These are phyloP conservation scores for Diaporthe aspalathi DNA, from an alignment of 2,329 filamentous ascomycete species.

Conservation along the genomic window DNA sequence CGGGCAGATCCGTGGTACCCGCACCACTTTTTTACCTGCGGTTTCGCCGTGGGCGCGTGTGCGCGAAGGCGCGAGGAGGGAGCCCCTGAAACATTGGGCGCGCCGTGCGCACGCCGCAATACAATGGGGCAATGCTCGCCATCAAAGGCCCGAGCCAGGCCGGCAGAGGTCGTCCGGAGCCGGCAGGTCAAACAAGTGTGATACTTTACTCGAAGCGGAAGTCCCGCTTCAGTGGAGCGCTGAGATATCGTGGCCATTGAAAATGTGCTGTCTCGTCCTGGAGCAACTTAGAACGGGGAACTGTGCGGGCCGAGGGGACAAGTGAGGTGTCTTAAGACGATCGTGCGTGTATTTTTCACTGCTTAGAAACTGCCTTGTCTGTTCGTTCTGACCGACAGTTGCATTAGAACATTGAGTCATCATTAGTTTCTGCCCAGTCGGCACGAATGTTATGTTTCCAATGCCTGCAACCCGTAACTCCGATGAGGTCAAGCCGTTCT, in stretches of 20 bases:
- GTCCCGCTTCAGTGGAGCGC: not conserved
- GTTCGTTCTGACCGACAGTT: no score
- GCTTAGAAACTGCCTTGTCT: no score
- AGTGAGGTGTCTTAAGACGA: no score
- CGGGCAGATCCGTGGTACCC: constrained; percentile 14
- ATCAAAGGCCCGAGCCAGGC: not conserved
- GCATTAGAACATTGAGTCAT: no score
- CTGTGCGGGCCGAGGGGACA: no score
- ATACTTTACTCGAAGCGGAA: not conserved
- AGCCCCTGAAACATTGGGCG: constrained; percentile 21
- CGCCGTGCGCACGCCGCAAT: not conserved
- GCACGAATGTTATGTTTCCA: no score
- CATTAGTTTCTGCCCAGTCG: no score
- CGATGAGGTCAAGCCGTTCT: no score
- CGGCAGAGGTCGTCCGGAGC: not conserved
- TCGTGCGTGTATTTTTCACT: no score
- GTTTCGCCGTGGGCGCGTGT: constrained; percentile 10
- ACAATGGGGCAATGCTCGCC: not conserved
- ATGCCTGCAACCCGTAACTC: no score
- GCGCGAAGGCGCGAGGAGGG: constrained; percentile 14
- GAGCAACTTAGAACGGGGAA: no score
- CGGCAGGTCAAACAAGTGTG: not conserved
- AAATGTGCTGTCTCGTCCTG: no score
- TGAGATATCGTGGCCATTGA: not conserved
- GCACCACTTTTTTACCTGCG: not conserved